Base-by-base conservation (phyloP, 352 stramenopile species). In the Phytophthora hybrid region DNA sequence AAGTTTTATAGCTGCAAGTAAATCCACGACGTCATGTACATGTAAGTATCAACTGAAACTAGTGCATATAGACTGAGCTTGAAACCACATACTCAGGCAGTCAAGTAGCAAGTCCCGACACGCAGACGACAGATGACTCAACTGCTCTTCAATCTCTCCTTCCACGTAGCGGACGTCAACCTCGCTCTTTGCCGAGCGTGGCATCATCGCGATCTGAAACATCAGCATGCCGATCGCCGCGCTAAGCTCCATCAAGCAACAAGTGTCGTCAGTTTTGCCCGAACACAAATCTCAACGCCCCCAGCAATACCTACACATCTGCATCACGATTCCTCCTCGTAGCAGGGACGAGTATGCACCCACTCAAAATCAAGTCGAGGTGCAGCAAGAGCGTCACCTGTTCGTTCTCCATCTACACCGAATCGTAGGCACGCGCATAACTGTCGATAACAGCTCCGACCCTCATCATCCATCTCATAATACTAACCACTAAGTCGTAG, bases 181-280 rank as follows among this genome's bases (percentile, higher is more conserved):
- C n/a, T 79, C 64, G 31, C 44, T 49, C 21, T 55, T 58, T 7
- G 68, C 63, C 14, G 76, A 75, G 7, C 83, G 75, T 0, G 80
- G 78, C 46, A 84, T 71, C 76, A 90, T 81, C 21, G 76, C 82
- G 18, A 91, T 63, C 63, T 91, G 84, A 49, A 90, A 87, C 77
- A 90, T 88, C 16, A 90, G 55, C 74, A 89, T 82, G 7, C 84
- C 84, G 44, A 91, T 85, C 5, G 82, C 81, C 14, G 77, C 76
- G 7, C 84, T 91, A 29, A 51, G 14, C 1, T 31, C 8, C 6
- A 13, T 11, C n/a, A 23, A 13, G 16, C 37, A 63, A 34, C 13
- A 41, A 41, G n/a, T 6, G 13, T 29, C 19, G 34, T 63, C 1
- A 63, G 39, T 54, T 51, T 13, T 19, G 18, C 6, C 8, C 16